These are phyloP conservation scores for Oryza longistaminata DNA, from an alignment of 176 grass and related monocot species.

Conservation along the genomic window DNA sequence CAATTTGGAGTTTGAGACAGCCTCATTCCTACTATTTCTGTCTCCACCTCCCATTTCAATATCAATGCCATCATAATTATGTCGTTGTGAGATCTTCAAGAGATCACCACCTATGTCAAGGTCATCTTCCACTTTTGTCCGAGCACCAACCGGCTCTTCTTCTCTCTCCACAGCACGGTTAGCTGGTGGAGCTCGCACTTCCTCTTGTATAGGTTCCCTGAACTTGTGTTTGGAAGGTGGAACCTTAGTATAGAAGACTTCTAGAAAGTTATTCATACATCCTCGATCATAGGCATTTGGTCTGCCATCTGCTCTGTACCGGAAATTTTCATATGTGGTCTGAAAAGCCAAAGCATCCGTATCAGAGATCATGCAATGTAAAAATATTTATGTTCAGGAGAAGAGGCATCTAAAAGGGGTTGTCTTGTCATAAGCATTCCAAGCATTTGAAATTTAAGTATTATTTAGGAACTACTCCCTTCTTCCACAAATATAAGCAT, in stretches of 20 bases:
- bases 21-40: conserved; percentile 36
- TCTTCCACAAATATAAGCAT: too few relatives aligned
- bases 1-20: conserved; percentile 34
- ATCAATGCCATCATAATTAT: conserved; percentile 52
- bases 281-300: conserved; percentile 63
- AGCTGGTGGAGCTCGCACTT: conserved; percentile 38
- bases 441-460: background rate
- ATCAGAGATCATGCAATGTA: conserved; percentile 17
- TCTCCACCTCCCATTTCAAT: conserved; percentile 45
- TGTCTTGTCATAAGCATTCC: background rate
- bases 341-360: conserved; percentile 39
- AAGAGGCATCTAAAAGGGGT: background rate
- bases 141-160: conserved; percentile 40
- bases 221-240: conserved; percentile 72
- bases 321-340: conserved; percentile 89
- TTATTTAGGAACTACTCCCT: background rate
- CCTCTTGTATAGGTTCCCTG: conserved; percentile 48
- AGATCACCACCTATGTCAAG: conserved; percentile 62
- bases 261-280: conserved; percentile 61
- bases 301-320: conserved; percentile 54
- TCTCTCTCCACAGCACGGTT: conserved; percentile 39
- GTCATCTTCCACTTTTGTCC: conserved; percentile 76
- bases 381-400: conserved; percentile 20
- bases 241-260: conserved; percentile 57
- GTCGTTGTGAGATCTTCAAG: conserved; percentile 60